Conservation (phyloP, 1,284 basidiomycete genomes). For the Porogramme epimiltina region DNA sequence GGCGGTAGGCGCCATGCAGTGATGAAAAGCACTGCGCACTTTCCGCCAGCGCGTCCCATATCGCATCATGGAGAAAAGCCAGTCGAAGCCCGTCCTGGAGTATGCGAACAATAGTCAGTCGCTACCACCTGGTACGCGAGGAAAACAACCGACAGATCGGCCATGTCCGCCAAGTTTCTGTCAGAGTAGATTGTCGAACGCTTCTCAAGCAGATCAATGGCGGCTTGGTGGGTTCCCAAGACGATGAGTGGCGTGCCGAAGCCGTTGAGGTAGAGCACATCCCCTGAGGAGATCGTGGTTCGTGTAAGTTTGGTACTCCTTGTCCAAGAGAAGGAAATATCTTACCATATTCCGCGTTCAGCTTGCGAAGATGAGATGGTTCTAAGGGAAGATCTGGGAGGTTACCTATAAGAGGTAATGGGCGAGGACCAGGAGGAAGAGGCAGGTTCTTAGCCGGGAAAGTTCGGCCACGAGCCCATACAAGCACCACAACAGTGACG, state of each 20-base stretch:
- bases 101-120: too few relatives aligned
- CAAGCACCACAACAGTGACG: too few relatives aligned
- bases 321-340: too few relatives aligned
- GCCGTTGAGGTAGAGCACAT: slow-evolving; percentile 11
- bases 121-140: too few relatives aligned
- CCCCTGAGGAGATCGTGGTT: background rate
- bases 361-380: background rate
- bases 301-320: too few relatives aligned
- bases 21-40: slow-evolving; percentile 9
- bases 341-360: slow-evolving; percentile 13
- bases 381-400: background rate
- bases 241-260: slow-evolving; percentile 10
- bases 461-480: too few relatives aligned
- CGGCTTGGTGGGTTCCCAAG: slow-evolving; percentile 17
- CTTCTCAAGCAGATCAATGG: slow-evolving; percentile 37
- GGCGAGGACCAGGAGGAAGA: slow-evolving; percentile 4
- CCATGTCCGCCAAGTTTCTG: slow-evolving; percentile 3
- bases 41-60: slow-evolving; percentile 22
- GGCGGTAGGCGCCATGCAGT: slow-evolving; percentile 2
- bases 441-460: background rate
- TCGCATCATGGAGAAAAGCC: slow-evolving; percentile 7
- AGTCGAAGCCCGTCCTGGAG: slow-evolving; percentile 6
- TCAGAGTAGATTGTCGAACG: slow-evolving; percentile 31
- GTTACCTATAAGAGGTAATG: slow-evolving; percentile 2
- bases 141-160: slow-evolving; percentile 7